Evolutionary conservation across 768 basidiomycete genomes (phyloP).

Genomic region (Pulveroboletus ravenelii): DNA sequence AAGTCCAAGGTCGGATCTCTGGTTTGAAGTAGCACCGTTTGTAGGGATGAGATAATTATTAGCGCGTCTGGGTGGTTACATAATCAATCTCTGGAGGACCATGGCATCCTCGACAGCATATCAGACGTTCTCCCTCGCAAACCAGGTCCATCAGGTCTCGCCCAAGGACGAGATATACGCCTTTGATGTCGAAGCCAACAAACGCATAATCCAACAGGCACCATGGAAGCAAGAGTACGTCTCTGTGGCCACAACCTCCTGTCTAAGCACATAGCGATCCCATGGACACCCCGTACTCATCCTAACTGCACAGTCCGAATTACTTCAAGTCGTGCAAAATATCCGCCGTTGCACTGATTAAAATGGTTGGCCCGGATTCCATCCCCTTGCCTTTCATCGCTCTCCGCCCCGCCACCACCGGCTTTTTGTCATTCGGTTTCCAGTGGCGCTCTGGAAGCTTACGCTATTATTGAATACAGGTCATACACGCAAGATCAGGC

Average conservation of each 20-base stretch:
- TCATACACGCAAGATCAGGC: slow-evolving; percentile 96
- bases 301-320: slow-evolving; percentile 48
- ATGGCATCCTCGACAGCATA: slow-evolving; percentile 55
- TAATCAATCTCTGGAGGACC: background rate
- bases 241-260: slow-evolving; percentile 9
- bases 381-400: background rate
- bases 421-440: background rate
- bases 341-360: slow-evolving; percentile 90
- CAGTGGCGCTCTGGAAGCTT: background rate
- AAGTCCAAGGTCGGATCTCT: too few relatives aligned
- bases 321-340: slow-evolving; percentile 91
- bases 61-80: background rate
- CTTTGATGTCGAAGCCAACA: slow-evolving; percentile 67
- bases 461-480: slow-evolving; percentile 43
- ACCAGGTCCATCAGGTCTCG: slow-evolving; percentile 65
- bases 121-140: slow-evolving; percentile 67
- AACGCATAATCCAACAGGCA: slow-evolving; percentile 55
- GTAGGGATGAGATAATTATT: too few relatives aligned
- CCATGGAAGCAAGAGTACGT: slow-evolving; percentile 89
- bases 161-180: slow-evolving; percentile 78
- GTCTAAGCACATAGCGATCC: background rate
- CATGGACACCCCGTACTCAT: background rate
- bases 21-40: too few relatives aligned
- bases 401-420: background rate
- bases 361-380: slow-evolving; percentile 61